These are phyloP conservation scores for Schrenkiella parvula DNA, from an alignment of 345 rosid species.

Conservation along the genomic window DNA sequence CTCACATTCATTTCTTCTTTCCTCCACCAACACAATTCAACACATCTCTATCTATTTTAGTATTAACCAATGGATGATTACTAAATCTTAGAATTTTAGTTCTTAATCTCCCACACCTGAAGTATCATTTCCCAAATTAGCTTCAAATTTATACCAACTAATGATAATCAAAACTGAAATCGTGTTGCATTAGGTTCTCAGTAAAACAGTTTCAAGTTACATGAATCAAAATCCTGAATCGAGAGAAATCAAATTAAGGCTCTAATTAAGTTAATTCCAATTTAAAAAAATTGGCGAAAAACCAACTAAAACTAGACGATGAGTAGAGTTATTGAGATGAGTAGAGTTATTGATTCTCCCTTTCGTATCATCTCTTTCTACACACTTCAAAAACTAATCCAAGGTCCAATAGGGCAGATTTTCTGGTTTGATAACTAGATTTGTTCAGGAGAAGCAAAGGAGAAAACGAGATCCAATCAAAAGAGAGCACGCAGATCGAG, in stretches of 20 bases:
- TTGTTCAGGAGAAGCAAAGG: not conserved
- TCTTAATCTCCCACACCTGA: not conserved
- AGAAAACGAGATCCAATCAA: constrained; percentile 14
- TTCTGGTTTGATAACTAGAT: not conserved
- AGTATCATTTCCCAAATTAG: constrained; percentile 4
- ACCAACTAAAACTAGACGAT: too few relatives aligned
- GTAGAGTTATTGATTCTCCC: too few relatives aligned
- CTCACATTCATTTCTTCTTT: constrained; percentile 72
- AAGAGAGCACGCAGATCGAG: constrained; percentile 13
- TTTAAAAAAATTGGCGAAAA: not conserved
- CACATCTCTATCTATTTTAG: not conserved
- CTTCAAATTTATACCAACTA: not conserved
- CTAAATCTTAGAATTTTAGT: not conserved
- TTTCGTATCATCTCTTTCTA: not conserved
- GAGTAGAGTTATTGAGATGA: too few relatives aligned
- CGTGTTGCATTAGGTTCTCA: not conserved
- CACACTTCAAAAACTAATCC: not conserved
- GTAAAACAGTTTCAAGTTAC: too few relatives aligned
- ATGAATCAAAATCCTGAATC: not conserved
- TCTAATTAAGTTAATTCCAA: not conserved
- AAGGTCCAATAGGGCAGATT: not conserved
- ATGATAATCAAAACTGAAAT: not conserved
- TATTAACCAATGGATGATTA: not conserved
- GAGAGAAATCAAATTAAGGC: not conserved
- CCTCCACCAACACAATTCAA: constrained; percentile 16